phyloP scores from a whole-genome alignment of 306 rosid genomes.

The Trichosanthes cucumerina region DNA sequence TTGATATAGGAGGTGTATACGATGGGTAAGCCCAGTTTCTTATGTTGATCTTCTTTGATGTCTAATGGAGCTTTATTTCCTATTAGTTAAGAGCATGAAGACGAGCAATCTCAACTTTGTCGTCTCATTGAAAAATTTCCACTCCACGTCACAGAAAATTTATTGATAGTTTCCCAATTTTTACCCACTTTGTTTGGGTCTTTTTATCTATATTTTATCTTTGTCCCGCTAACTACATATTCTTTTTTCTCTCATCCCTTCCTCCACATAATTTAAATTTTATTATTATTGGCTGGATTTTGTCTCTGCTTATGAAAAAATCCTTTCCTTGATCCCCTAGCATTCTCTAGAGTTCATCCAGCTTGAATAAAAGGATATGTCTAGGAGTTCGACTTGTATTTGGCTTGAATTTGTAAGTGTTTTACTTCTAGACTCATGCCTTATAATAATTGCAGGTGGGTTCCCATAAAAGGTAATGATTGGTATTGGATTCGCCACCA shows the following conservation, averaged over 20 bases:
- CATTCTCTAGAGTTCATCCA: background rate
- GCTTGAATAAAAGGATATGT: background rate
- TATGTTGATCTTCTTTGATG: background rate
- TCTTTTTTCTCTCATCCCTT: background rate
- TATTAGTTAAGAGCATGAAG: background rate
- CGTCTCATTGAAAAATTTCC: background rate
- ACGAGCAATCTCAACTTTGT: background rate
- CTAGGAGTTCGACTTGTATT: background rate
- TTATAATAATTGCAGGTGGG: conserved; percentile 50
- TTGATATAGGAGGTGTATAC: conserved; percentile 93
- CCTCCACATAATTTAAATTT: background rate
- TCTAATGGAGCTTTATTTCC: background rate
- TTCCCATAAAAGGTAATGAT: conserved; percentile 84
- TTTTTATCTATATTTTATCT: background rate
- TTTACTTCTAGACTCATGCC: conserved; percentile 23
- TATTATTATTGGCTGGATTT: background rate
- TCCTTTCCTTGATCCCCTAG: background rate
- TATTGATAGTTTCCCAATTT: background rate
- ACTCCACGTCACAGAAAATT: background rate
- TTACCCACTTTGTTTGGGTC: background rate
- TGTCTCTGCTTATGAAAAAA: background rate
- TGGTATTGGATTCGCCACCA: conserved; percentile 99
- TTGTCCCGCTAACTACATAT: background rate
- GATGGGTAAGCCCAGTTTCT: conserved; percentile 56
- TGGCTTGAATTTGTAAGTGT: conserved; percentile 3